Conservation (phyloP, 495 filamentous ascomycete genomes). For the Aspergillus heteromorphus region DNA sequence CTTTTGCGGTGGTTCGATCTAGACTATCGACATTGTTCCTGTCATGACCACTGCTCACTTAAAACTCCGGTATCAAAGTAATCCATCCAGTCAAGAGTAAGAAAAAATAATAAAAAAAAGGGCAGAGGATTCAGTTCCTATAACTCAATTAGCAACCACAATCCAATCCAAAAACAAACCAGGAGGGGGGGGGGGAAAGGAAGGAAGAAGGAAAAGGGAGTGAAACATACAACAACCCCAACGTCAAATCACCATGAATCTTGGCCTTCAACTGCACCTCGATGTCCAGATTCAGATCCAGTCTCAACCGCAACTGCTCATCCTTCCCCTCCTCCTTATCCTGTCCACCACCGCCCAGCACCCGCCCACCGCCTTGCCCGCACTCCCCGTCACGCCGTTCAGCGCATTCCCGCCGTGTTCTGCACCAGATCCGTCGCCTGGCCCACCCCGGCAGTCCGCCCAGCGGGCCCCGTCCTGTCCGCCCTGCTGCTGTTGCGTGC, state of each 20-base stretch:
- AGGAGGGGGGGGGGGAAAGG: too few relatives aligned
- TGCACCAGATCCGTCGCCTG: slow-evolving; percentile 53
- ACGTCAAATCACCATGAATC: slow-evolving; percentile 83
- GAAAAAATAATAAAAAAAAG: too few relatives aligned
- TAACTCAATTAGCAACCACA: neutral
- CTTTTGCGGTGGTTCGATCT: too few relatives aligned
- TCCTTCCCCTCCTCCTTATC: slow-evolving; percentile 45
- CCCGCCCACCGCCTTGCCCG: slow-evolving; percentile 54
- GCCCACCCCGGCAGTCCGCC: slow-evolving; percentile 52
- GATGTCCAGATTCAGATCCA: slow-evolving; percentile 84
- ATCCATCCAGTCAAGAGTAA: too few relatives aligned
- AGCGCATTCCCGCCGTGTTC: slow-evolving; percentile 61
- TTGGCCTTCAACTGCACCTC: slow-evolving; percentile 87
- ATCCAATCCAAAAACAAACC: too few relatives aligned
- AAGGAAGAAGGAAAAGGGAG: too few relatives aligned
- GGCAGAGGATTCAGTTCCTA: too few relatives aligned
- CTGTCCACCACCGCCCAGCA: slow-evolving; percentile 34
- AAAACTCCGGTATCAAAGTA: too few relatives aligned
- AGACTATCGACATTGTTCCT: too few relatives aligned
- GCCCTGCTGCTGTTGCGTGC: slow-evolving; percentile 31
- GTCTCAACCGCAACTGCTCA: slow-evolving; percentile 68
- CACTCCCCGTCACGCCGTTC: slow-evolving; percentile 49
- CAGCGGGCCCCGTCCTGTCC: slow-evolving; percentile 38
- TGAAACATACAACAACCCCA: slow-evolving; percentile 72
- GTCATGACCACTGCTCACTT: too few relatives aligned